Conservation (phyloP, 2,329 filamentous ascomycete species). For the Lasiodiplodia sp. region DNA sequence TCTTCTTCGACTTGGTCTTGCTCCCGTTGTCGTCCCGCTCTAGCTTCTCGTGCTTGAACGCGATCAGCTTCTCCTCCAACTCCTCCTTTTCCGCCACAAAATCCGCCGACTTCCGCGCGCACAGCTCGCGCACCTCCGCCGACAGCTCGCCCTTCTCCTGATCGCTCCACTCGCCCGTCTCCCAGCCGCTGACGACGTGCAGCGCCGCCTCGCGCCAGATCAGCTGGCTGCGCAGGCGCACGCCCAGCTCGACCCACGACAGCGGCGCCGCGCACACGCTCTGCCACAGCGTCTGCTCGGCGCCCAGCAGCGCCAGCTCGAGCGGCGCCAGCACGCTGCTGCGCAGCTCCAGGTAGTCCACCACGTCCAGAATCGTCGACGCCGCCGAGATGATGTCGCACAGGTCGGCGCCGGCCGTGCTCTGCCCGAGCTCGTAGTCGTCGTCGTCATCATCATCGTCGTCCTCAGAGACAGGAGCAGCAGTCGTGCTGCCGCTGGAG, state of each 20-base stretch:
- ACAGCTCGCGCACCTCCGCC: constrained; percentile 38
- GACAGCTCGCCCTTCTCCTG: constrained; percentile 36
- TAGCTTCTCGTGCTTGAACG: constrained; percentile 36
- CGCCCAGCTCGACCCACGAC: constrained; percentile 55
- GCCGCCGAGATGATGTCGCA: constrained; percentile 49
- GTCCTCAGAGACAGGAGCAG: neutral
- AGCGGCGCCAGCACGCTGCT: constrained; percentile 53
- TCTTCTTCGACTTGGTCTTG: constrained; percentile 50
- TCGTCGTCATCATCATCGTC: neutral
- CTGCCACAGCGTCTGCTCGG: constrained; percentile 55
- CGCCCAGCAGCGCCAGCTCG: constrained; percentile 56
- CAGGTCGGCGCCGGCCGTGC: constrained; percentile 48
- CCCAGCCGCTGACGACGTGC: constrained; percentile 54
- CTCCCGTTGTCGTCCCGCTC: constrained; percentile 41
- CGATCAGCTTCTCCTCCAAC: constrained; percentile 40
- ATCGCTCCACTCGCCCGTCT: constrained; percentile 29
- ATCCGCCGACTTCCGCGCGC: constrained; percentile 41
- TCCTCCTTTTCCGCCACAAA: constrained; percentile 33
- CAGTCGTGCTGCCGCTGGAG: neutral
- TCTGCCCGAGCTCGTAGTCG: neutral
- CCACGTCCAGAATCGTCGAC: constrained; percentile 52
- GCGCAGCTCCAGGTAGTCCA: constrained; percentile 55
- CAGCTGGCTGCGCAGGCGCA: constrained; percentile 54
- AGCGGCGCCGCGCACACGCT: constrained; percentile 53
- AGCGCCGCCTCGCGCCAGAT: constrained; percentile 56